Base-by-base conservation (phyloP, 2,329 filamentous ascomycete species). In the Cladosporium sp. region DNA sequence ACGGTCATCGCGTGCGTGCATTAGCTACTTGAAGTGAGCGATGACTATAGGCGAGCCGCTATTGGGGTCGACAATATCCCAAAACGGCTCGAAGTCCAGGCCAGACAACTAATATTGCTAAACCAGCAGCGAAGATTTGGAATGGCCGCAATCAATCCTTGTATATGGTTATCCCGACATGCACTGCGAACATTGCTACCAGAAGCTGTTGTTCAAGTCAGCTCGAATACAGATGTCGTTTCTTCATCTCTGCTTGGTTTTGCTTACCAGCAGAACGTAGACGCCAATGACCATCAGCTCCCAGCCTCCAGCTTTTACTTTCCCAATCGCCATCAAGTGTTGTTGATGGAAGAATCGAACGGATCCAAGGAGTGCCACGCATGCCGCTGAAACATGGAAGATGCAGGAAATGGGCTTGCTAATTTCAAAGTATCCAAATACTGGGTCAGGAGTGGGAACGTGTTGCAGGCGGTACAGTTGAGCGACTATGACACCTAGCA, bases 381-480 rank as follows among this genome's bases (percentile, higher is more conserved):
- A 40, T 20, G 83, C 74, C 0, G 81, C 81, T 24, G 75, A 70
- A 37, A 58, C 68, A 37, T 83, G 79, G 53, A 80, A 78, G 5
- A 77, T 70, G 10, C 73, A 77, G 3, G 78, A 71, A 4, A 91
- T 71, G 0, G 87, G 85, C 56, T 81, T 80, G 2, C 85, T 86
- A 2, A 88, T 73, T 10, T 78, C 71, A 59, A 78, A 82, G 67
- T 84, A 90, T 1, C 83, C 83, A 58, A 88, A 80, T 10, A 74
- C 71, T 2, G 71, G 70, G 36, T 74, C 64, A 1, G 73, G 74
- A 15, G 72, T 65, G 8, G 75, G 66, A 24, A 76, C 68, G 28
- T 83, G 77, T 65, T 86, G 80, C 3, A 87, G 75, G 19, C 80
- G 78, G 64, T 89, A 89, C 7, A 91, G 79, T 66, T 91, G 88